Base-by-base conservation (phyloP, 2,329 filamentous ascomycete species). In the Penicillium decumbens region DNA sequence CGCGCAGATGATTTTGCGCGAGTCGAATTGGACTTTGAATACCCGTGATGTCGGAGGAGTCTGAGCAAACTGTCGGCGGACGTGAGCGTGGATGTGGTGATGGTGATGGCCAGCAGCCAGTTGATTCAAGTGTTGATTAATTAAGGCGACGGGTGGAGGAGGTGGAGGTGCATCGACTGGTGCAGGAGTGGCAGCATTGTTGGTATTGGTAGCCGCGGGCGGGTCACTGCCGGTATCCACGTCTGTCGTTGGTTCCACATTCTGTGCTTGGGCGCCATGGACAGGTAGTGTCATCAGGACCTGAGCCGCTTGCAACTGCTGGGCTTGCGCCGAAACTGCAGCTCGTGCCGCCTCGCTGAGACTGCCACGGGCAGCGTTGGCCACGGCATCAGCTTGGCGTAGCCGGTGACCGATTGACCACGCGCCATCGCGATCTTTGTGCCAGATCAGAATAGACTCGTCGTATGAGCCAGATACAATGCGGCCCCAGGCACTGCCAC, bases 391-490 rank as follows among this genome's bases (percentile, higher is more conserved):
- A 28, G 71, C 72, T 65, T 95, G 89, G 33, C 83, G 80, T 8
- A 95, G 76, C 39, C 82, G 81, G 57, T 92, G 88, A 29, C 83
- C 83, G 46, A 85, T 82, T 58, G 84, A 84, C 91, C 93, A 97
- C 24, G 87, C 81, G 2, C 91, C 91, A 57, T 93, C 84, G 57
- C 83, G 81, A 56, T 95, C 87, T 53, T 89, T 85, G 59, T 88
- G 86, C 93, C 93, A 98, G 49, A 98, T 88, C 57, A 96, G 91
- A 59, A 98, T 89, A 9, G 84, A 91, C 72, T 95, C 89, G 60
- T 98, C 93, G 60, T 98, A 98, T 0, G 90, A 95, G 2, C 93
- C 93, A 6, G 91, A 96, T 3, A 98, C 89, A 51, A 98, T 98
- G n/a, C 91, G 85, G 8, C 87, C 89, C 75, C 92, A 96, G 58